Evolutionary conservation across 192 early-diverging fungal species (phyloP).

Genomic region (Ambispora gerdemannii): DNA sequence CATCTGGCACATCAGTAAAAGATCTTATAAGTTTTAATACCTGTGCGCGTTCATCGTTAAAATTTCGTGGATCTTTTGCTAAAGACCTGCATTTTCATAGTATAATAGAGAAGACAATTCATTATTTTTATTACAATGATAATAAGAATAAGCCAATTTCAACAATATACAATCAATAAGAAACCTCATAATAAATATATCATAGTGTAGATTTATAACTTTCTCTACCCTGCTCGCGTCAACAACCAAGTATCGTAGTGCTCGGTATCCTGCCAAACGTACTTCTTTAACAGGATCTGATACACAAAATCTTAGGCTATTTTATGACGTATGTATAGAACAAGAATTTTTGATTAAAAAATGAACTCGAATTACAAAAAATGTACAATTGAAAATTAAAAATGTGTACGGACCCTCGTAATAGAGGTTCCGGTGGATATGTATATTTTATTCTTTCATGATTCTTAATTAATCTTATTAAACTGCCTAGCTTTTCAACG

Average conservation of each 20-base stretch:
- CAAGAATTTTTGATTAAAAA: not conserved
- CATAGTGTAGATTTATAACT: constrained; percentile 35
- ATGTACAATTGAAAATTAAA: not conserved
- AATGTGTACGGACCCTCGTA: constrained; percentile 11
- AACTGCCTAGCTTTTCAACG: constrained; percentile 22
- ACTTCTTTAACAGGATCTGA: constrained; percentile 30
- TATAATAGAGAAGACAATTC: not conserved
- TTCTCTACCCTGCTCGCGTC: constrained; percentile 12
- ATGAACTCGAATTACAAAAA: not conserved
- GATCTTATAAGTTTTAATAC: constrained; percentile 68
- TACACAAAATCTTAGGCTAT: constrained; percentile 29
- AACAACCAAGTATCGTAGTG: constrained; percentile 25
- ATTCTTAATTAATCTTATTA: constrained; percentile 30
- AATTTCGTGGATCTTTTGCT: constrained; percentile 53
- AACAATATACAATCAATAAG: not conserved
- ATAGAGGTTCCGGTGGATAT: constrained; percentile 22
- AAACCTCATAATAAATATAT: constrained; percentile 74
- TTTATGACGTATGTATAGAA: not conserved
- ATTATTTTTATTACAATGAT: not conserved
- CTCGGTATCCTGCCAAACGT: constrained; percentile 28
- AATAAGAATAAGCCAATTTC: not conserved
- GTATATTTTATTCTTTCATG: constrained; percentile 31
- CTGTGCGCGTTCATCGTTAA: constrained; percentile 76
- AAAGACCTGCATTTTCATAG: constrained; percentile 49
- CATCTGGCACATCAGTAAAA: constrained; percentile 65